Evolutionary conservation across 2,329 filamentous ascomycete genomes (phyloP).

Genomic region (Stachybotrys chartarum): DNA sequence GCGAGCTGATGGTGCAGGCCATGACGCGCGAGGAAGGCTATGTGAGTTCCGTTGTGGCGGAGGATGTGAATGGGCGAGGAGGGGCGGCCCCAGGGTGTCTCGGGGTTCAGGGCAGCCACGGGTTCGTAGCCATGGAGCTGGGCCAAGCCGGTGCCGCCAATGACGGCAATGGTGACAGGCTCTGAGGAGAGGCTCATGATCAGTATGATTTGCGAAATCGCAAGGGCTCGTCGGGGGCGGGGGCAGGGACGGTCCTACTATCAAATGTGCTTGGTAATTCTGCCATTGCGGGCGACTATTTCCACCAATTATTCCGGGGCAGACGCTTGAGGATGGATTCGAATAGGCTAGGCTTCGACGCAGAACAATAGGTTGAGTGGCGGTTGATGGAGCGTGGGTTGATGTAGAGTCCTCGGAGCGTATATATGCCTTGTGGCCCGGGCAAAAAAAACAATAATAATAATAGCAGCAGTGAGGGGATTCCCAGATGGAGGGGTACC

Average conservation of each 20-base stretch:
- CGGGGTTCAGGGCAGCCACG: conserved; percentile 67
- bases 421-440: too few relatives aligned
- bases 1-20: conserved; percentile 82
- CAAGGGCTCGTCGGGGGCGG: conserved; percentile 1
- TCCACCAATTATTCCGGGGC: neutral
- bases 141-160: conserved; percentile 88
- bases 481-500: neutral
- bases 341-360: too few relatives aligned
- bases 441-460: too few relatives aligned
- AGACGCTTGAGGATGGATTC: neutral
- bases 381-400: too few relatives aligned
- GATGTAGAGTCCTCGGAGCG: too few relatives aligned
- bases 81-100: conserved; percentile 84
- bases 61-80: conserved; percentile 75
- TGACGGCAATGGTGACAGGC: conserved; percentile 76
- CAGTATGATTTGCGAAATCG: neutral
- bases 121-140: conserved; percentile 81
- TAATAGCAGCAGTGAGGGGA: neutral
- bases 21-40: conserved; percentile 93
- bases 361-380: too few relatives aligned
- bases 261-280: conserved; percentile 52
- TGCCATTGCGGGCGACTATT: conserved; percentile 30
- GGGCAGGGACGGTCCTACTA: conserved; percentile 32
- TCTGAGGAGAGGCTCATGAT: conserved; percentile 31
- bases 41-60: conserved; percentile 71